Base-by-base conservation (phyloP, 2,329 filamentous ascomycete species). In the Aspergillus sp. region DNA sequence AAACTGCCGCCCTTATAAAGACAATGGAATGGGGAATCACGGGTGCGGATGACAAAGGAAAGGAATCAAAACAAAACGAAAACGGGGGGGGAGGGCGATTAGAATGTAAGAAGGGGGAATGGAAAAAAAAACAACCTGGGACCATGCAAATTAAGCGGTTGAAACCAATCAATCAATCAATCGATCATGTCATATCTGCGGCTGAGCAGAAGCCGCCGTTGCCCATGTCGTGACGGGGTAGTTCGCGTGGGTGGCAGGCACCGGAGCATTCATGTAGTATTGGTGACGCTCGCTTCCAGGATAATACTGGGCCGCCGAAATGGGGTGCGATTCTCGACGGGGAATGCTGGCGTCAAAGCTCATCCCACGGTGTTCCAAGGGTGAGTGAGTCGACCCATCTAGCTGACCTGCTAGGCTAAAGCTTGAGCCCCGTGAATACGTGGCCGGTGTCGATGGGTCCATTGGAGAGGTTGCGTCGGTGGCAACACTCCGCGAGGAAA, bases 381-480 rank as follows among this genome's bases (percentile, higher is more conserved):
- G 57, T 13, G 66, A 66, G 18, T 66, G 66, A 15, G 64, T 57
- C 13, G 63, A 50, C n/a, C 62, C 60, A 38, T 75, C 74, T 53
- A 76, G 42, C 13, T 68, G 70, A 12, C 68, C 64, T 12, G 71
- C 63, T 12, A 75, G 56, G 48, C 72, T 73, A 61, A 75, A 76
- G 55, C 72, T 76, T 48, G 53, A 55, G 9, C 68, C 44, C 73
- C 47, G 69, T 5, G 73, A 73, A 62, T 72, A 76, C 9, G 71
- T 71, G 18, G 61, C 68, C 0, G 73, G 69, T 0, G 73, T 73
- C 6, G 73, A 62, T 4, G 73, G 68, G 51, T 76, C 74, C 53
- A 76, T 71, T 2, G 72, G 70, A 3, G 74, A 74, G 12, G 74
- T 71, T 2, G 69, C 69, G 45, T 76, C 75, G 12, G 74, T 70